phyloP scores from a whole-genome alignment of 1,139 yeast species.

The Blastobotrys indianensis region DNA sequence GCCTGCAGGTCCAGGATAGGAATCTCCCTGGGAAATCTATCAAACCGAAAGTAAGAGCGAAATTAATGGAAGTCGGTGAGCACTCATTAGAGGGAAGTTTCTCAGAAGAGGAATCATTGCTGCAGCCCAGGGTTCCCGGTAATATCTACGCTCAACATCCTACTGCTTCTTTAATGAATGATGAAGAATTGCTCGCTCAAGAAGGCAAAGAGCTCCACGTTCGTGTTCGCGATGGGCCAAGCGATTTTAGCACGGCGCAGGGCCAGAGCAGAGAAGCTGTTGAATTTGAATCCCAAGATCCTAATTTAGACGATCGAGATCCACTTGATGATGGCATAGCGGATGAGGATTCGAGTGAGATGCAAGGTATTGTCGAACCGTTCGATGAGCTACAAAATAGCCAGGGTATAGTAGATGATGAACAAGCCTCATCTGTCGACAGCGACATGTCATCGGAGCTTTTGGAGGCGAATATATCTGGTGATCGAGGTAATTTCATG shows the following conservation, averaged over 20 bases:
- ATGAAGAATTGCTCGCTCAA: background rate
- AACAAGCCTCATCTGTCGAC: too few relatives aligned
- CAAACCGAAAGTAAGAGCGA: background rate
- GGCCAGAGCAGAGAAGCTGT: background rate
- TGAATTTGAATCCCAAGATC: background rate
- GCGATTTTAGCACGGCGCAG: too few relatives aligned
- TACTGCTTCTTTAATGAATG: background rate
- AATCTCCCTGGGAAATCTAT: background rate
- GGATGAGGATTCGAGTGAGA: background rate
- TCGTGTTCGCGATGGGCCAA: background rate
- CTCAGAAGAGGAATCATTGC: background rate
- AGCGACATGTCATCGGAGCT: too few relatives aligned
- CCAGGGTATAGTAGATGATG: background rate
- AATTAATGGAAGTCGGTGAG: background rate
- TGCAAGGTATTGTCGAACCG: background rate
- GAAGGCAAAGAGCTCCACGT: background rate
- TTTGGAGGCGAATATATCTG: too few relatives aligned
- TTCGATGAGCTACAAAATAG: background rate
- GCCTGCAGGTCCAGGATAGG: too few relatives aligned
- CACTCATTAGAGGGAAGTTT: background rate
- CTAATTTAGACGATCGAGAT: background rate
- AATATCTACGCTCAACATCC: background rate
- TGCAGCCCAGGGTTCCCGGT: background rate
- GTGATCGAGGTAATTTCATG: too few relatives aligned
- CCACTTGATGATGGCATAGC: background rate